phyloP scores from a whole-genome alignment of 1,139 yeast species.

The Eremothecium coryli region DNA sequence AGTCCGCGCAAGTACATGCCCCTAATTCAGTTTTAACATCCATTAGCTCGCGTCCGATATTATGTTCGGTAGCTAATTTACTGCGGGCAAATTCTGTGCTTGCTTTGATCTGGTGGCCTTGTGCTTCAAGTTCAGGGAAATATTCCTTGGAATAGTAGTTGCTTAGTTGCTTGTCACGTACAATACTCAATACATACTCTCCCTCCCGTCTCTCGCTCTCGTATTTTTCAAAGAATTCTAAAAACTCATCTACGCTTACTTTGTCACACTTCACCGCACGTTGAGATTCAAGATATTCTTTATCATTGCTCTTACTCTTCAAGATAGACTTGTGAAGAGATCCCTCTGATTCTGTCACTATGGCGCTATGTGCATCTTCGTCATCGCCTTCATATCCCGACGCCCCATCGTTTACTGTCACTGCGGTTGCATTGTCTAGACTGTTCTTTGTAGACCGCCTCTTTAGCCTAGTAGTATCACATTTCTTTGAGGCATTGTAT shows the following conservation, averaged over 20 bases:
- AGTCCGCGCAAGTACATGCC: conserved; percentile 3
- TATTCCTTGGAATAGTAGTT: conserved; percentile 19
- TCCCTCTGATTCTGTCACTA: conserved; percentile 3
- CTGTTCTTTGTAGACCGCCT: background rate
- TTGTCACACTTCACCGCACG: conserved; percentile 23
- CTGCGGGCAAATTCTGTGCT: conserved; percentile 10
- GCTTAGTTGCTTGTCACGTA: conserved; percentile 22
- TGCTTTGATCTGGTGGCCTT: conserved; percentile 6
- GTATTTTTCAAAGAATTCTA: conserved; percentile 16
- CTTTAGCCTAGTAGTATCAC: conserved; percentile 5
- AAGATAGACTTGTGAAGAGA: conserved; percentile 17
- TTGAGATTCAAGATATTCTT: conserved; percentile 16
- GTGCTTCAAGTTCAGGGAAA: conserved; percentile 12
- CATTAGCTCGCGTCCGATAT: conserved; percentile 16
- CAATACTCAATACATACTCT: conserved; percentile 15
- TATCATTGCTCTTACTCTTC: conserved; percentile 17
- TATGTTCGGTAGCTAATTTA: conserved; percentile 16
- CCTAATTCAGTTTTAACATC: conserved; percentile 5
- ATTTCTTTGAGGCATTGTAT: conserved; percentile 17
- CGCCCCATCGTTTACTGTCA: background rate
- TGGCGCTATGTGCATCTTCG: conserved; percentile 3
- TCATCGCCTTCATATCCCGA: conserved; percentile 6
- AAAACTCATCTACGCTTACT: conserved; percentile 19
- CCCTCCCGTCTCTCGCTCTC: conserved; percentile 19
- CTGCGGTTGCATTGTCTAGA: conserved; percentile 1